Base-by-base conservation (phyloP, 139 green algal genomes). In the Pleodorina starrii region DNA sequence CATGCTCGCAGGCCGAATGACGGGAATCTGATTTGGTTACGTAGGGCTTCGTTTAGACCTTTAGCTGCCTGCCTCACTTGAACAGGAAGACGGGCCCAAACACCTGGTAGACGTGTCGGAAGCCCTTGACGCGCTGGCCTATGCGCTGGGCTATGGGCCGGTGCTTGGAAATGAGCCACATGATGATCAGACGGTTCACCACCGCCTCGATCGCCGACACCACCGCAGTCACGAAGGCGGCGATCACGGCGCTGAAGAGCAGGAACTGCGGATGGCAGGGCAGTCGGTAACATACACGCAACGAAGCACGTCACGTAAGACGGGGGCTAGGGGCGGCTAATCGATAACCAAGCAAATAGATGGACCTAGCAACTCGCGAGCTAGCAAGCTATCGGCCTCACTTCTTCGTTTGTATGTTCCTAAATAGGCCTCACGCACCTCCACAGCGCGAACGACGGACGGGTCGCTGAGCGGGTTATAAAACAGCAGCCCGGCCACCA, bases 41-140 rank as follows among this genome's bases (percentile, higher is more conserved):
- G n/a, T n/a, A n/a, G n/a, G n/a, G n/a, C n/a, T n/a, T n/a, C n/a
- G n/a, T n/a, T n/a, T n/a, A n/a, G n/a, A n/a, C n/a, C n/a, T n/a
- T n/a, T n/a, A n/a, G n/a, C n/a, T n/a, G n/a, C n/a, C n/a, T n/a
- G n/a, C n/a, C n/a, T n/a, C n/a, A 91, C 89, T 76, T 88, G 84
- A 92, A 86, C n/a, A 92, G 44, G 50, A 92, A 92, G 48, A 42
- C 46, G 3, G 84, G 51, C 5, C 78, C 79, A 68, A 92, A 92
- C 6, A 90, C 84, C 7, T 84, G 40, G 57, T 92, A 92, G 76
- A 92, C 77, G 76, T 90, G 78, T 11, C 63, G n/a, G 76, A 80
- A 88, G 60, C 69, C 44, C 36, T 69, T 77, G 23, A 90, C 68
- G 7, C 71, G 36, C 38, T 92, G 84, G 0, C 84, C 89, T 66